Percentiles rank a stretch among this genome's conserved stretches.
Conservation (phyloP, 2,329 filamentous ascomycete species). For the Paecilomyces sp. region DNA sequence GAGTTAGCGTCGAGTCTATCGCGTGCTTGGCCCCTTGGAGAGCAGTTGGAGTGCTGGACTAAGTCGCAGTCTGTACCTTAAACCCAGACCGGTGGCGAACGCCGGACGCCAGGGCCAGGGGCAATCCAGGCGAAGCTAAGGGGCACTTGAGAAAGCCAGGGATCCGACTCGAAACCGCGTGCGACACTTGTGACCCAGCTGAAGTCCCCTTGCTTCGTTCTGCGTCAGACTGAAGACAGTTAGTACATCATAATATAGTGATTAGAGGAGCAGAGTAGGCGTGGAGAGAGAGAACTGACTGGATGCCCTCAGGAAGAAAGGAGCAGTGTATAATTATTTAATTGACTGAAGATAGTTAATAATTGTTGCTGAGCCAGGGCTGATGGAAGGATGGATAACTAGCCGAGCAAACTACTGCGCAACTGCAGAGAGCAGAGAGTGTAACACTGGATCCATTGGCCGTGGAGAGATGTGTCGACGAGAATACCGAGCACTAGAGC, state of each 20-base stretch:
- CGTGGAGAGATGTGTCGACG: too few species aligned
- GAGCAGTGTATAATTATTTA: too few species aligned
- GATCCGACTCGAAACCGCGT: neutral
- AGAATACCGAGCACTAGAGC: too few species aligned
- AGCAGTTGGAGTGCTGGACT: neutral
- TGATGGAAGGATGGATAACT: too few species aligned
- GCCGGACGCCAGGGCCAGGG: neutral
- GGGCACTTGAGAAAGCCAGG: neutral
- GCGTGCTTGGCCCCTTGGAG: neutral
- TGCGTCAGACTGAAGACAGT: conserved; percentile 6
- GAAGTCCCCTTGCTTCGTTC: conserved; percentile 13
- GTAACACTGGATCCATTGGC: too few species aligned
- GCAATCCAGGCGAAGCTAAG: neutral
- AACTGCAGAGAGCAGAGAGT: too few species aligned
- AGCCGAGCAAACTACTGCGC: too few species aligned
- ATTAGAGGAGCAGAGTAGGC: too few species aligned
- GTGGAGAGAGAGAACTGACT: too few species aligned
- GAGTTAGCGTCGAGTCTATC: neutral
- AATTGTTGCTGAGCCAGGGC: too few species aligned
- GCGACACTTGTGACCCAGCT: neutral
- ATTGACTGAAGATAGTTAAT: too few species aligned
- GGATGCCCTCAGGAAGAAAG: too few species aligned
- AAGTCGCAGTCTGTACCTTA: neutral
- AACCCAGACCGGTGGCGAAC: neutral
- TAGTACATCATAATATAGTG: neutral